A percentile compares a stretch with the other conserved stretches of the same genome.
These are phyloP conservation scores for Lolium rigidum DNA, from an alignment of 176 grass and related monocot species.

Conservation along the genomic window DNA sequence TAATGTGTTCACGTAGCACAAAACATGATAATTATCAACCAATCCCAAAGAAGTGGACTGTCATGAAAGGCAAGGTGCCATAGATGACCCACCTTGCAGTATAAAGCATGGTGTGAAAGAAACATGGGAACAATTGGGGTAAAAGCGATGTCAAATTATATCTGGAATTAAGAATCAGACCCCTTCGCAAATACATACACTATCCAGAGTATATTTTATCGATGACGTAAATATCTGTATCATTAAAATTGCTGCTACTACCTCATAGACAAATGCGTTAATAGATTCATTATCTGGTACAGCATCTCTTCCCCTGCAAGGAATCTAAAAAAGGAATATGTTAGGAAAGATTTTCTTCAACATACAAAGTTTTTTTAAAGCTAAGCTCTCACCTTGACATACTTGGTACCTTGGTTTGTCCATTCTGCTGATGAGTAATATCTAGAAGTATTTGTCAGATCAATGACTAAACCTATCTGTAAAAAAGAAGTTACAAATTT, in stretches of 20 bases:
- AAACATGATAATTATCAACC: constrained; percentile 4
- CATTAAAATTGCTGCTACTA: constrained; percentile 56
- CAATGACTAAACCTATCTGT: constrained; percentile 96
- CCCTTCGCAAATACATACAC: constrained; percentile 4
- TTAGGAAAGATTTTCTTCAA: constrained; percentile 23
- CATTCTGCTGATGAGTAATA: constrained; percentile 85
- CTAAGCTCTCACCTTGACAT: constrained; percentile 82
- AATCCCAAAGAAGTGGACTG: background rate
- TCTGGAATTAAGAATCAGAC: background rate
- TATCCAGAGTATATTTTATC: constrained; percentile 14
- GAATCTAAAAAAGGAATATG: constrained; percentile 67
- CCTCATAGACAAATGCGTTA: constrained; percentile 84
- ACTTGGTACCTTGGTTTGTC: constrained; percentile 88
- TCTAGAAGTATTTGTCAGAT: constrained; percentile 94
- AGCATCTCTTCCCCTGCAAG: constrained; percentile 91
- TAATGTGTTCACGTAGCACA: background rate
- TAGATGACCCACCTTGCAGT: background rate
- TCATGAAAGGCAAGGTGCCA: constrained; percentile 16
- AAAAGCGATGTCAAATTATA: constrained; percentile 19
- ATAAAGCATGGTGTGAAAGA: constrained; percentile 9
- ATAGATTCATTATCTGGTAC: constrained; percentile 96
- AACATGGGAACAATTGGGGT: constrained; percentile 1
- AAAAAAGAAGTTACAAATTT: constrained; percentile 23
- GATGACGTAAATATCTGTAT: background rate
- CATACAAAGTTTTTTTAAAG: constrained; percentile 27